These are phyloP conservation scores for Aspergillus hancockii DNA, from an alignment of 495 filamentous ascomycete genomes.

Conservation along the genomic window DNA sequence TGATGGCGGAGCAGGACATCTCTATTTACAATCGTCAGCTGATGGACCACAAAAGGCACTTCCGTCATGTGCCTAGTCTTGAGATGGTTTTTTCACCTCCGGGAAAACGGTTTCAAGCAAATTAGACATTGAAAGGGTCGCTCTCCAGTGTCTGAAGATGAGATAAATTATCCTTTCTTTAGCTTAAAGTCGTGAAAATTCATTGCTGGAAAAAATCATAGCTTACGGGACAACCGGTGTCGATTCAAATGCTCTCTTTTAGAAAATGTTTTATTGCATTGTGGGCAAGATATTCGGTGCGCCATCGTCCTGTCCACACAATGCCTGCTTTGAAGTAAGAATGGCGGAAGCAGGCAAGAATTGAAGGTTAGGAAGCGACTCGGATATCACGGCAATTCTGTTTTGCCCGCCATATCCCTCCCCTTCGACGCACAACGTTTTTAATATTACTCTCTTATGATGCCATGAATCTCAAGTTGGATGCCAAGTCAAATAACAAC, in stretches of 20 bases:
- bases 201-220: background rate
- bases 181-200: background rate
- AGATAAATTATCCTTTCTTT: background rate
- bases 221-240: conserved; percentile 1
- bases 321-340: background rate
- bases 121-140: background rate
- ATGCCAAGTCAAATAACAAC: too few relatives aligned
- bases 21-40: background rate
- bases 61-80: background rate
- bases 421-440: too few relatives aligned
- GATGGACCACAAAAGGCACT: background rate
- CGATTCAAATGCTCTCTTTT: conserved; percentile 1
- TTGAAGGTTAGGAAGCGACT: background rate
- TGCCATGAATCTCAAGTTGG: too few relatives aligned
- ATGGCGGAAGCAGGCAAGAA: background rate
- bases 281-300: background rate
- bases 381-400: background rate
- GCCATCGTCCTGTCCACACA: background rate
- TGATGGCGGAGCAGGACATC: conserved; percentile 1
- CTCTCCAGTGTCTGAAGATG: background rate
- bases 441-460: too few relatives aligned
- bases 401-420: too few relatives aligned
- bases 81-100: background rate
- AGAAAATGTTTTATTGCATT: conserved; percentile 2
- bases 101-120: background rate